Percentiles rank a stretch among this genome's conserved stretches.
These are phyloP conservation scores for Psidium guajava DNA, from an alignment of 345 rosid species.

Conservation along the genomic window DNA sequence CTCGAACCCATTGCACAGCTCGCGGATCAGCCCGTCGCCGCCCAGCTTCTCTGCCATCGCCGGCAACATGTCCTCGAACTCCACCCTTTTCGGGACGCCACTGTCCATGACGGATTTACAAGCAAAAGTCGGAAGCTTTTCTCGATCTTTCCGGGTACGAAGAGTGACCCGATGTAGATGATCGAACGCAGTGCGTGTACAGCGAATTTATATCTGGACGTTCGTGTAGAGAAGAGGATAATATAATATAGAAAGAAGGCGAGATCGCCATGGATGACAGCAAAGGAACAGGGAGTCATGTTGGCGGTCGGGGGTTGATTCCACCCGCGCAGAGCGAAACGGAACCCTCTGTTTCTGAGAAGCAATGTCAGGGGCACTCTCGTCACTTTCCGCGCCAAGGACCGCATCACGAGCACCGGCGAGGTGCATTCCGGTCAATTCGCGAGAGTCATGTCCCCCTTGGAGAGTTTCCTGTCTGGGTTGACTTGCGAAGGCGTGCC, in stretches of 20 bases:
- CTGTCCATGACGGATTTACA: neutral
- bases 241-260: neutral
- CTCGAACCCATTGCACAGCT: conserved; percentile 43
- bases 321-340: neutral
- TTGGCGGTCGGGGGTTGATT: neutral
- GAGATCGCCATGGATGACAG: conserved; percentile 8
- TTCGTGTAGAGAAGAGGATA: neutral
- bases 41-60: conserved; percentile 48
- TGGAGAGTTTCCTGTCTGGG: neutral
- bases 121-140: neutral
- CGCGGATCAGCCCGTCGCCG: conserved; percentile 37
- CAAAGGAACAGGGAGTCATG: conserved; percentile 11
- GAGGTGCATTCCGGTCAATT: neutral
- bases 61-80: conserved; percentile 39
- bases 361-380: conserved; percentile 7
- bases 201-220: neutral
- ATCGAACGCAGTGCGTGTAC: neutral
- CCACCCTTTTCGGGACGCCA: conserved; percentile 9
- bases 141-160: neutral
- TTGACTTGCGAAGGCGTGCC: neutral
- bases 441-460: neutral
- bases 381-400: neutral
- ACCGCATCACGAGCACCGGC: neutral
- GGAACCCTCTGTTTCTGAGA: neutral
- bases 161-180: neutral